Conservation (phyloP, 2,329 filamentous ascomycete species). For the Mycogone perniciosa region DNA sequence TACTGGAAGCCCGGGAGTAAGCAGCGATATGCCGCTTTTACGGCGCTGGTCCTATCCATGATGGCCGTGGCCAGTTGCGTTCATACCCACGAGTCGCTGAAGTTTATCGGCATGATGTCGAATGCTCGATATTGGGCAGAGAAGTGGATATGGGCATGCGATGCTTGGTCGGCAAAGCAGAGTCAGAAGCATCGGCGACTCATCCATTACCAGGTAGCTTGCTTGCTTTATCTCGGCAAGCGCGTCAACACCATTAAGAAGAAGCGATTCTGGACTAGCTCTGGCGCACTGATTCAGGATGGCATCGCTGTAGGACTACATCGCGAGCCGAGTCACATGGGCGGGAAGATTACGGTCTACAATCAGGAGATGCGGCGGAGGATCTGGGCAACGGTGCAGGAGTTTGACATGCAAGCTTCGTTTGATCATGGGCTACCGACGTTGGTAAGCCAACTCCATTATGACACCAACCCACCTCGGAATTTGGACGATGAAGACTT, state of each 20-base stretch:
- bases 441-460: slow-evolving; percentile 50
- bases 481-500: slow-evolving; percentile 55
- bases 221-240: slow-evolving; percentile 55
- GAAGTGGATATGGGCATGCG: slow-evolving; percentile 50
- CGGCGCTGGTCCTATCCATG: slow-evolving; percentile 53
- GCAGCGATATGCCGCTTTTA: slow-evolving; percentile 46
- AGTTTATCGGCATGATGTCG: slow-evolving; percentile 53
- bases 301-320: slow-evolving; percentile 54
- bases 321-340: slow-evolving; percentile 51
- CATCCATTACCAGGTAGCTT: slow-evolving; percentile 55
- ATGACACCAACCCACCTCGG: slow-evolving; percentile 47
- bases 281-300: slow-evolving; percentile 51
- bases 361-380: slow-evolving; percentile 57
- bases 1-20: slow-evolving; percentile 45
- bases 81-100: slow-evolving; percentile 44
- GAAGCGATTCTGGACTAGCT: slow-evolving; percentile 56
- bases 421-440: slow-evolving; percentile 56
- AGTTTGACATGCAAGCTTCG: slow-evolving; percentile 56
- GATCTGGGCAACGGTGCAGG: slow-evolving; percentile 55
- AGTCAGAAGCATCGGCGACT: slow-evolving; percentile 56
- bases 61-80: slow-evolving; percentile 54
- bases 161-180: slow-evolving; percentile 48
- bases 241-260: slow-evolving; percentile 58
- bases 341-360: slow-evolving; percentile 49
- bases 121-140: slow-evolving; percentile 49